Percentiles rank a stretch among this genome's conserved stretches.
These are phyloP conservation scores for Trichoderma citrinoviride DNA, from an alignment of 2,329 filamentous ascomycete species.

Conservation along the genomic window DNA sequence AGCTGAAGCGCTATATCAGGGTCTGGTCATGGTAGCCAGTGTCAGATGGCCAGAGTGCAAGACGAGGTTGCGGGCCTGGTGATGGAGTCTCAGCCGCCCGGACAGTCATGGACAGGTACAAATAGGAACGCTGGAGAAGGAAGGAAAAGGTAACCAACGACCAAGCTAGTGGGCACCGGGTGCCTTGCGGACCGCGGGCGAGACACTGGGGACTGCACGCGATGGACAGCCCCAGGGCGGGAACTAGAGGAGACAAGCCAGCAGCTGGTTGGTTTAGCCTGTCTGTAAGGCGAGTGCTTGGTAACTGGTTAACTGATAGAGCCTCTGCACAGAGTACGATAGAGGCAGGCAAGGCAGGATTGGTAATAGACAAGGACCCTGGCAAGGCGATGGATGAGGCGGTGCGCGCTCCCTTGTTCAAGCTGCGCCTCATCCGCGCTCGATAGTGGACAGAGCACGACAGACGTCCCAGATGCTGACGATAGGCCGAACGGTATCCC, in stretches of 20 bases:
- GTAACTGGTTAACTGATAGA: not conserved
- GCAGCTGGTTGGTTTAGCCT: slow-evolving; percentile 6
- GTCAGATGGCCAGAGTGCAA: slow-evolving; percentile 27
- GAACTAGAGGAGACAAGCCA: not conserved
- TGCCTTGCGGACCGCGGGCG: slow-evolving; percentile 23
- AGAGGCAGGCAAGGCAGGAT: not conserved
- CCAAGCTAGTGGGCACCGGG: slow-evolving; percentile 17
- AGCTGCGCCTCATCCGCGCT: slow-evolving; percentile 5
- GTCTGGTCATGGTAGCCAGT: slow-evolving; percentile 15
- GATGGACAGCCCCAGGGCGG: not conserved
- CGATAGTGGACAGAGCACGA: not conserved
- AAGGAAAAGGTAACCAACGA: slow-evolving; percentile 3
- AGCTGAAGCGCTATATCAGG: slow-evolving; percentile 15
- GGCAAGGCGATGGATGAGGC: slow-evolving; percentile 2
- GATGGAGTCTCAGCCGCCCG: slow-evolving; percentile 40
- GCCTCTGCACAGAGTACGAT: no score
- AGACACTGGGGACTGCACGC: slow-evolving; percentile 5
- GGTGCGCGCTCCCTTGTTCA: not conserved
- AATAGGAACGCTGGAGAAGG: not conserved
- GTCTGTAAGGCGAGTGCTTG: not conserved
- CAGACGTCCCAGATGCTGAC: not conserved
- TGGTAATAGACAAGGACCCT: not conserved
- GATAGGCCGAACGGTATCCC: not conserved
- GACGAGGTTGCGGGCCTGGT: slow-evolving; percentile 38
- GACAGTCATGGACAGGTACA: slow-evolving; percentile 18